These are phyloP conservation scores for Phytophthora vignae DNA, from an alignment of 352 stramenopile species.

Conservation along the genomic window DNA sequence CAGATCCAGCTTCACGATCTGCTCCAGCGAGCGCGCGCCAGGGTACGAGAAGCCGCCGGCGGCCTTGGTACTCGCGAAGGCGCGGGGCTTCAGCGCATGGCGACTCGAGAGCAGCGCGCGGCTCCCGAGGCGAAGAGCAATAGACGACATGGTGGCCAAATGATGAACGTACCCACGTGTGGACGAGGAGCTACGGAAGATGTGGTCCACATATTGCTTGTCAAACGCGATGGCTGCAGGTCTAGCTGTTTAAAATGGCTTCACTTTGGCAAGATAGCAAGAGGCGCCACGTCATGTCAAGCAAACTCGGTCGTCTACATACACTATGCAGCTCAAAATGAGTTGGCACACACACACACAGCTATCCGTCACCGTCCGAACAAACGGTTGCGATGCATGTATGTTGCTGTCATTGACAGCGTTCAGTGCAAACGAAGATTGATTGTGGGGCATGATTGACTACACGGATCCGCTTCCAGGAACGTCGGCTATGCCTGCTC, in stretches of 20 bases:
- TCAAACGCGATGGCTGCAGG: constrained; percentile 15
- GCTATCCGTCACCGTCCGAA: too few species aligned
- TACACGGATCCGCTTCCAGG: too few species aligned
- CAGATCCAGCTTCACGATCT: constrained; percentile 88
- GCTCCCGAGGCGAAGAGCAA: constrained; percentile 19
- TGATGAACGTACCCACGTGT: constrained; percentile 12
- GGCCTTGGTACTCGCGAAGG: constrained; percentile 20
- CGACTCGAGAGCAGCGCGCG: constrained; percentile 13
- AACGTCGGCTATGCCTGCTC: too few species aligned
- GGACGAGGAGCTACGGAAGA: background rate
- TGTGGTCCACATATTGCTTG: constrained; percentile 25
- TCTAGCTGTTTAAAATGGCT: too few species aligned
- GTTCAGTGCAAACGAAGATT: too few species aligned
- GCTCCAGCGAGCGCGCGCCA: constrained; percentile 74
- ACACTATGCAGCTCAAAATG: too few species aligned
- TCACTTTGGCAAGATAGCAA: background rate
- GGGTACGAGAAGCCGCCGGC: constrained; percentile 83
- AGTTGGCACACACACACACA: too few species aligned
- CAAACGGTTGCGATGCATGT: too few species aligned
- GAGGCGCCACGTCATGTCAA: too few species aligned
- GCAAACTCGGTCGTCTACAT: too few species aligned
- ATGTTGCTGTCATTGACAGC: too few species aligned
- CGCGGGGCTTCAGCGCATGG: constrained; percentile 11
- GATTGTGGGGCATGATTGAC: too few species aligned
- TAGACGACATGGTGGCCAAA: constrained; percentile 15